phyloP scores from a whole-genome alignment of 352 stramenopile genomes.

The Aphanomyces cochlioides region DNA sequence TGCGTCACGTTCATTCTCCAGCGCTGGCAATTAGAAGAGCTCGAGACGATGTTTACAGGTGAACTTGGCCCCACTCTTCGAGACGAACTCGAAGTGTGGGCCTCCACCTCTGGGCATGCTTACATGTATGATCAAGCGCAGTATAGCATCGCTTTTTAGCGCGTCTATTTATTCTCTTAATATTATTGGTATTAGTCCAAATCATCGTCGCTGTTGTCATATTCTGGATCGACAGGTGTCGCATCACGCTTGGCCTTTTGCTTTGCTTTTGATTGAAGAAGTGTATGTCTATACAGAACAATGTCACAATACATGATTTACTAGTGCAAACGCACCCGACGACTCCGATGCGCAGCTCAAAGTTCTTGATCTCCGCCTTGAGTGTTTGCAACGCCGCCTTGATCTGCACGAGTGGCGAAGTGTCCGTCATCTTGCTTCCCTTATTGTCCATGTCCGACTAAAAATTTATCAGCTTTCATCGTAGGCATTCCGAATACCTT shows the following conservation, averaged over 20 bases:
- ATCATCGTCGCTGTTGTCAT: constrained; percentile 76
- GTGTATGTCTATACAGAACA: constrained; percentile 44
- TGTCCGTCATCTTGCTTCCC: constrained; percentile 83
- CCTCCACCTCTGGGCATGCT: neutral
- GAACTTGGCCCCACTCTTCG: neutral
- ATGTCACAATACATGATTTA: neutral
- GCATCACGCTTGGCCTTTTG: constrained; percentile 40
- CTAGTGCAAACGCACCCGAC: constrained; percentile 39
- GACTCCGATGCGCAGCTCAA: constrained; percentile 77
- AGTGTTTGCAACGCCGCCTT: constrained; percentile 80
- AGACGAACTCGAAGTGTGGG: constrained; percentile 11
- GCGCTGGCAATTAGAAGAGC: neutral
- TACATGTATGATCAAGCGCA: constrained; percentile 17
- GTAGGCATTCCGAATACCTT: constrained; percentile 37
- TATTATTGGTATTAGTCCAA: constrained; percentile 44
- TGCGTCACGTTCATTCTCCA: constrained; percentile 18
- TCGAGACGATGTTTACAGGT: neutral
- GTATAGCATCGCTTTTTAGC: constrained; percentile 5
- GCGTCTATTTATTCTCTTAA: constrained; percentile 9
- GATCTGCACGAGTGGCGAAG: constrained; percentile 76
- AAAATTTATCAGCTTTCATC: neutral
- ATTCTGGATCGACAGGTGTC: constrained; percentile 59
- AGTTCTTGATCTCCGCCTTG: constrained; percentile 69
- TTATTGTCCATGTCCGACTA: constrained; percentile 64
- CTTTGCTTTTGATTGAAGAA: constrained; percentile 60